Conservation (phyloP, 352 stramenopile species). For the Thalassiosira livingstoniorum region DNA sequence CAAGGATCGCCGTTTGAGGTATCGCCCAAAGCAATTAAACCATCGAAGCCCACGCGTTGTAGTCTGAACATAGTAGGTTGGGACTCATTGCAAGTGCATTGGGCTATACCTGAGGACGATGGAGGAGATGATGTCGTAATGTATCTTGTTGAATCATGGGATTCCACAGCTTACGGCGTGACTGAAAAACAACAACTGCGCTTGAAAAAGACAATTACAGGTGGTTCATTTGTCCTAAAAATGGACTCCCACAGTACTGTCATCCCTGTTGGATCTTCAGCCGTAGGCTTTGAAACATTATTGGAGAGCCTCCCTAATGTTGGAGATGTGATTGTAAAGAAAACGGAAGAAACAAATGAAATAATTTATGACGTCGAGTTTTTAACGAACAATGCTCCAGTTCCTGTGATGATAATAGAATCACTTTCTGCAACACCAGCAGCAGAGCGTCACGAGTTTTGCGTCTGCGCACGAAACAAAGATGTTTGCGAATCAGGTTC, state of each 20-base stretch:
- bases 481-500: slow-evolving; percentile 43
- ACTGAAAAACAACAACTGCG: slow-evolving; percentile 70
- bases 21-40: slow-evolving; percentile 68
- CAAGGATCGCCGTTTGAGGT: slow-evolving; percentile 77
- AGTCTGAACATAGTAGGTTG: slow-evolving; percentile 70
- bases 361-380: slow-evolving; percentile 63
- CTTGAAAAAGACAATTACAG: slow-evolving; percentile 90
- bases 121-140: slow-evolving; percentile 86
- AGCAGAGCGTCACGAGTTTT: slow-evolving; percentile 44
- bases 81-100: slow-evolving; percentile 87
- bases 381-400: slow-evolving; percentile 50
- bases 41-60: slow-evolving; percentile 64
- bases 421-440: slow-evolving; percentile 38
- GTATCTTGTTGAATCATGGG: slow-evolving; percentile 89
- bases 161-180: slow-evolving; percentile 48
- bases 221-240: slow-evolving; percentile 65
- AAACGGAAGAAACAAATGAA: slow-evolving; percentile 25
- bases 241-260: slow-evolving; percentile 83
- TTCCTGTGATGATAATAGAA: slow-evolving; percentile 46
- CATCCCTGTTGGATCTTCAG: slow-evolving; percentile 85
- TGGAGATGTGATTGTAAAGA: slow-evolving; percentile 49
- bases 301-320: slow-evolving; percentile 92
- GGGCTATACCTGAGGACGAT: slow-evolving; percentile 88
- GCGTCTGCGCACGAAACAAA: slow-evolving; percentile 52
- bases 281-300: slow-evolving; percentile 82